Evolutionary conservation across 208 protist species (phyloP).

Genomic region (Trypanosoma cruzi): DNA sequence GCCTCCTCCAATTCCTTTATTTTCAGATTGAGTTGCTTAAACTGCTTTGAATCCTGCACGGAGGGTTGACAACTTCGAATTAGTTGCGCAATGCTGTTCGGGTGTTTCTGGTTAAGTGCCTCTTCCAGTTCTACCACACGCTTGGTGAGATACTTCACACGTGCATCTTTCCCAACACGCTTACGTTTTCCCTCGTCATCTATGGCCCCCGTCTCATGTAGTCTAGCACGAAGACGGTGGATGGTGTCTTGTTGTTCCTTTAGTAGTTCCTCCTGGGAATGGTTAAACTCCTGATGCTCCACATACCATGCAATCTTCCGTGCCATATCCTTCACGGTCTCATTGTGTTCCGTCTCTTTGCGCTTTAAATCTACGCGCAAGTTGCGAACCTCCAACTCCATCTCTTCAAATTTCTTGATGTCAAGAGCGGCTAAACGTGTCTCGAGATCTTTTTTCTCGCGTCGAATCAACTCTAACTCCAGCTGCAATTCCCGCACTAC

Average conservation of each 20-base stretch:
- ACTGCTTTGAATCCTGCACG: constrained; percentile 38
- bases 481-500: constrained; percentile 34
- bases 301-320: constrained; percentile 45
- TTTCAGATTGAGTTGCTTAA: constrained; percentile 48
- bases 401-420: constrained; percentile 29
- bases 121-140: constrained; percentile 52
- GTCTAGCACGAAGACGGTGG: constrained; percentile 24
- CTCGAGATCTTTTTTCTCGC: constrained; percentile 26
- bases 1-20: constrained; percentile 62
- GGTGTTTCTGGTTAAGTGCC: constrained; percentile 41
- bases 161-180: constrained; percentile 21
- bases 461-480: constrained; percentile 29
- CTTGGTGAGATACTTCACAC: constrained; percentile 34
- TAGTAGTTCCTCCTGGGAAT: constrained; percentile 38
- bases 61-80: constrained; percentile 56
- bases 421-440: constrained; percentile 24
- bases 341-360: constrained; percentile 35
- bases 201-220: constrained; percentile 22
- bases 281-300: constrained; percentile 40
- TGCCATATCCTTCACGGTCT: constrained; percentile 37
- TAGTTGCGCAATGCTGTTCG: constrained; percentile 62
- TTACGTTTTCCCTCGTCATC: constrained; percentile 14
- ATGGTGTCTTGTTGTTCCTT: constrained; percentile 48
- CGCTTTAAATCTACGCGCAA: constrained; percentile 27
- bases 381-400: constrained; percentile 35